A percentile compares a stretch with the other conserved stretches of the same genome.
Evolutionary conservation across 345 rosid genomes (phyloP).

Genomic region (Carallia brachiata): DNA sequence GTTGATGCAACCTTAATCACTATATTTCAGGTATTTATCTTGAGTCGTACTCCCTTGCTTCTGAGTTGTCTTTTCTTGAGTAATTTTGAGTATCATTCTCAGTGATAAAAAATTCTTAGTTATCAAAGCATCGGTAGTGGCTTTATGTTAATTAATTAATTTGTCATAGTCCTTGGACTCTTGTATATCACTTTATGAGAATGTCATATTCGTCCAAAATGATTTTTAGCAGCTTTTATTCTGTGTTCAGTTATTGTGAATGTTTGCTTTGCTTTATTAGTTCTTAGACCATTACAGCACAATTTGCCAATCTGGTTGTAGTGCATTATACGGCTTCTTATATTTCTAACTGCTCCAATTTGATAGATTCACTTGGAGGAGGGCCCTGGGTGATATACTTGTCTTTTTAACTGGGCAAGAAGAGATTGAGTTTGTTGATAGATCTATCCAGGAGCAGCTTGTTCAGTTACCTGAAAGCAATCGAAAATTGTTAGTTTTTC

Average conservation of each 20-base stretch:
- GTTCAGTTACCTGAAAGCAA: slow-evolving; percentile 58
- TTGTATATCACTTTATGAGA: not conserved
- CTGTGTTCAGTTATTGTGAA: not conserved
- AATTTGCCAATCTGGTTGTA: not conserved
- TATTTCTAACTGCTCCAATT: slow-evolving; percentile 9
- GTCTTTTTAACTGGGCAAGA: slow-evolving; percentile 97
- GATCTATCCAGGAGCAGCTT: slow-evolving; percentile 61
- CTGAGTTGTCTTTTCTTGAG: not conserved
- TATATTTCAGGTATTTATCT: slow-evolving; percentile 70
- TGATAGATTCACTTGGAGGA: slow-evolving; percentile 77
- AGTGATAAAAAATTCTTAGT: not conserved
- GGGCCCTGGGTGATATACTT: slow-evolving; percentile 84
- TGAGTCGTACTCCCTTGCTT: slow-evolving; percentile 4
- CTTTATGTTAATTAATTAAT: not conserved
- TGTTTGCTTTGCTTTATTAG: not conserved
- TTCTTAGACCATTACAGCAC: not conserved
- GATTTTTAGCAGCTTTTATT: too few relatives aligned
- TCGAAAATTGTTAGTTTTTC: slow-evolving; percentile 49
- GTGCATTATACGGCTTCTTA: slow-evolving; percentile 3
- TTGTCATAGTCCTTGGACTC: not conserved
- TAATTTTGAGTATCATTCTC: slow-evolving; percentile 1
- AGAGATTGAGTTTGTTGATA: slow-evolving; percentile 87
- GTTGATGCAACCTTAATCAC: slow-evolving; percentile 75
- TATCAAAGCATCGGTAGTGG: not conserved
- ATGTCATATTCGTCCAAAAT: not conserved